Evolutionary conservation across 78 protist genomes (phyloP).

Genomic region (Tieghemostelium lacteum): DNA sequence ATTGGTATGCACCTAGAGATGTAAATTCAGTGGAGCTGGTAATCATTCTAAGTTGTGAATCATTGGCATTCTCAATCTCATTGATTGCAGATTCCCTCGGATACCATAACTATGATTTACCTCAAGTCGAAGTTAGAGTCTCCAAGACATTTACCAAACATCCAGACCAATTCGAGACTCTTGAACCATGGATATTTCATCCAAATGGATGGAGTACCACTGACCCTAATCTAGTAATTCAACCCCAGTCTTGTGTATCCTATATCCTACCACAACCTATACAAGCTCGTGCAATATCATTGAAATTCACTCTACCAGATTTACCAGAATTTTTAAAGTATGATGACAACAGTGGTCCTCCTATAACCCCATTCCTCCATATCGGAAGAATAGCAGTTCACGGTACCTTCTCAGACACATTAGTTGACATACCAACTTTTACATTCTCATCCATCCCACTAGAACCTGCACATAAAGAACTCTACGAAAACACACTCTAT

Average conservation of each 20-base stretch:
- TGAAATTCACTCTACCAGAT: conserved; percentile 37
- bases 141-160: conserved; percentile 3
- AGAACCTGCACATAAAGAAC: conserved; percentile 25
- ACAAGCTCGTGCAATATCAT: conserved; percentile 51
- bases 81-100: conserved; percentile 46
- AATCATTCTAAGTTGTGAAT: conserved; percentile 24
- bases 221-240: conserved; percentile 61
- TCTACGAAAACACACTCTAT: conserved; percentile 64
- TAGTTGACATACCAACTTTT: conserved; percentile 45
- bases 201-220: conserved; percentile 74
- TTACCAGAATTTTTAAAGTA: conserved; percentile 50
- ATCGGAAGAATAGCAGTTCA: conserved; percentile 73
- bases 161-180: not conserved
- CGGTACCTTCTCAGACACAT: conserved; percentile 32
- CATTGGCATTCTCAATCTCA: conserved; percentile 58
- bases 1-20: conserved; percentile 50
- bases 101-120: conserved; percentile 43
- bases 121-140: conserved; percentile 6
- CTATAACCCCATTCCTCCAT: conserved; percentile 36
- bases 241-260: conserved; percentile 73
- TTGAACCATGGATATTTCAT: conserved; percentile 66
- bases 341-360: not conserved
- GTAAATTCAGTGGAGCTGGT: conserved; percentile 23
- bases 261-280: conserved; percentile 43
- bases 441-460: conserved; percentile 12